Conservation (phyloP, 108 stramenopile species). For the Discostella pseudostelligera region DNA sequence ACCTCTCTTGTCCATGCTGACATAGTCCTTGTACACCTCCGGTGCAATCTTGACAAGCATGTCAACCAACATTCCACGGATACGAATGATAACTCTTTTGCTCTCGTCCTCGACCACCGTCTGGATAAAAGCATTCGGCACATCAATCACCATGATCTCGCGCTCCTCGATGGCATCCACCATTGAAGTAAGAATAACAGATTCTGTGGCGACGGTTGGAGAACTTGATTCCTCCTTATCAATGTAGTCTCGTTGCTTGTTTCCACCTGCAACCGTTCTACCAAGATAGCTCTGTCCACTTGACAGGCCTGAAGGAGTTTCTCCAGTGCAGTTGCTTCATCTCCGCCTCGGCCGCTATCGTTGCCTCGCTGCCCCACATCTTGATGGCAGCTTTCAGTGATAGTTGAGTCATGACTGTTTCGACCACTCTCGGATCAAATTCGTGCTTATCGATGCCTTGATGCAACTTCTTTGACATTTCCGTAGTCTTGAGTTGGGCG, state of each 20-base stretch:
- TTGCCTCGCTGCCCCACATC: not conserved
- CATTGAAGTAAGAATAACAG: not conserved
- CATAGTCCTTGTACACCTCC: not conserved
- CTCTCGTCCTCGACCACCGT: not conserved
- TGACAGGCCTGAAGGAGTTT: no score
- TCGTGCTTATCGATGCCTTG: not conserved
- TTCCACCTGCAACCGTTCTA: no score
- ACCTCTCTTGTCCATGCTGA: conserved; percentile 6
- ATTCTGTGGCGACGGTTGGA: not conserved
- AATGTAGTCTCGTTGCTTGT: no score
- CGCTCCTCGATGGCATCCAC: conserved; percentile 11
- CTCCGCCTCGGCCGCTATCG: not conserved
- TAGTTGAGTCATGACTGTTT: not conserved
- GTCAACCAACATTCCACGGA: no score
- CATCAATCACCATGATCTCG: not conserved
- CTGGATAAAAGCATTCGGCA: conserved; percentile 1
- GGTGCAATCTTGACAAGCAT: not conserved
- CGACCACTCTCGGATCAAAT: not conserved
- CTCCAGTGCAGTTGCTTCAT: no score
- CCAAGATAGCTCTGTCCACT: no score
- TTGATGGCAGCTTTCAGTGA: not conserved
- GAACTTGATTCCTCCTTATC: no score
- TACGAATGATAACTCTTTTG: not conserved
- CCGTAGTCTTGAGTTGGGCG: no score
- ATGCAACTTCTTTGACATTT: not conserved